Evolutionary conservation across 306 rosid genomes (phyloP).

Genomic region (Corylus avellana): DNA sequence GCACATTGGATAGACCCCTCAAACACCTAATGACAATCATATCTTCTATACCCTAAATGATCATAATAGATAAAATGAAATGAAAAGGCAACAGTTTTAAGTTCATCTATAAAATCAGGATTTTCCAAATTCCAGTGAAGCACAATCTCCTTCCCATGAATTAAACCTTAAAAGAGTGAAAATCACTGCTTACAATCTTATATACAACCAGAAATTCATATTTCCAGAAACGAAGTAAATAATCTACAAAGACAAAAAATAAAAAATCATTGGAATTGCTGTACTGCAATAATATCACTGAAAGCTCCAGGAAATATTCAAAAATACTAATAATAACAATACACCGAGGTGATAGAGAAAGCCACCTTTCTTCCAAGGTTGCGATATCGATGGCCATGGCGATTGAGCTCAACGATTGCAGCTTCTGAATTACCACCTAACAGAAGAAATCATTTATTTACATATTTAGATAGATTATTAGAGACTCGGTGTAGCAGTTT

Average conservation of each 20-base stretch:
- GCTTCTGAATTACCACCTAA: not conserved
- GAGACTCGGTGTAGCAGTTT: not conserved
- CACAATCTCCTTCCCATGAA: not conserved
- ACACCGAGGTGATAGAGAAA: not conserved
- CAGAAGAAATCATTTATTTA: not conserved
- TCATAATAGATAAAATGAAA: not conserved
- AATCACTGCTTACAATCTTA: not conserved
- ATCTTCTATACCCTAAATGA: not conserved
- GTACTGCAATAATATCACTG: not conserved
- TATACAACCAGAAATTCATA: not conserved
- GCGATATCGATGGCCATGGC: constrained; percentile 56
- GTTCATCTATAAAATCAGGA: not conserved
- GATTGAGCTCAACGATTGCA: constrained; percentile 13
- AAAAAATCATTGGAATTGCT: not conserved
- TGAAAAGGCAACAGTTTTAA: not conserved
- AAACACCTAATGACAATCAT: not conserved
- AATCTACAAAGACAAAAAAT: not conserved
- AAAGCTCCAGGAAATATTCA: not conserved
- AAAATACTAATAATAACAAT: not conserved
- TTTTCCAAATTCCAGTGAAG: not conserved
- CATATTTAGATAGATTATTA: not conserved
- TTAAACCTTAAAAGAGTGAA: constrained; percentile 10
- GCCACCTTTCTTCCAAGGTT: constrained; percentile 55
- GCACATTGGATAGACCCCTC: not conserved
- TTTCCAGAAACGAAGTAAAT: not conserved